Base-by-base conservation (phyloP, 441 rosid species). In the Brassica balearica region DNA sequence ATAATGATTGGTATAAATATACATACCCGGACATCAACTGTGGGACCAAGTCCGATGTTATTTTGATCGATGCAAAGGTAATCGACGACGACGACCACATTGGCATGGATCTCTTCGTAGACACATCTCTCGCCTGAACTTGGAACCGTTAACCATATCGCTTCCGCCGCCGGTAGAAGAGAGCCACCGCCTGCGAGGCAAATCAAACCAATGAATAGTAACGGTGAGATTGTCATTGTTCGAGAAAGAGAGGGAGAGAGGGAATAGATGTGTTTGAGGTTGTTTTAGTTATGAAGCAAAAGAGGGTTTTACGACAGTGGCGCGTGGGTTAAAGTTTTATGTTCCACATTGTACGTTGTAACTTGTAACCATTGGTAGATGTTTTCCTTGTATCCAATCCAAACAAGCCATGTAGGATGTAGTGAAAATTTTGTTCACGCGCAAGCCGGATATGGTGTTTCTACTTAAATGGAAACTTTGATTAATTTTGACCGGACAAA, bases 91-190 rank as follows among this genome's bases (percentile, higher is more conserved):
- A 92, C 97, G 60, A 94, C 89, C 38, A 89, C 89, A 88, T 86
- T 86, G 84, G 68, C 79, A 43, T 88, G 93, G 79, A 94, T 92
- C 81, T 90, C 93, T 87, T 94, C 98, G 15, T 89, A 87, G 5
- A 83, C 56, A 43, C 78, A 80, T 67, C 5, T 79, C 29, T 38
- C 65, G 0, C 82, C 82, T 3, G 80, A 6, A 6, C 15, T 34
- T 65, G 82, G 84, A 78, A 82, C 43, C 5, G 78, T 71, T 25
- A 82, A 38, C 84, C 80, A 82, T 34, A 78, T 65, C 0, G 74
- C 79, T 27, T 82, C 79, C 27, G 4, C 55, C 19, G 8, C 48
- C 4, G 77, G 70, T 3, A 79, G 53, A 74, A 79, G 17, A 74
- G 12, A 69, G 20, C 72, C 46, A 68, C 63, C 43, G 43, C 61